Base-by-base conservation (phyloP, 495 filamentous ascomycete species). In the Neurospora hispaniola region DNA sequence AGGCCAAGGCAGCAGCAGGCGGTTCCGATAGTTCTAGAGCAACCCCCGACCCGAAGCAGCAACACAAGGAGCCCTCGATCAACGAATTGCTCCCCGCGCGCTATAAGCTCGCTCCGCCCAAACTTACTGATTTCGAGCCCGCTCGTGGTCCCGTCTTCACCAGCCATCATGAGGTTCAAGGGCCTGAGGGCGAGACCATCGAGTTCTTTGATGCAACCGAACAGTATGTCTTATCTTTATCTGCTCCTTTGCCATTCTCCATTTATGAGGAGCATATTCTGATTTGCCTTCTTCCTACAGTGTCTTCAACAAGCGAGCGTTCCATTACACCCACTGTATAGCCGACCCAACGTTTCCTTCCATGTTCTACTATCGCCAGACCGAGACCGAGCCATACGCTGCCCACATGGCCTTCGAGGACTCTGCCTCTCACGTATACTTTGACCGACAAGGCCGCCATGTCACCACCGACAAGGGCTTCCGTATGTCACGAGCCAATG, bases 391-490 rank as follows among this genome's bases (percentile, higher is more conserved):
- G 69, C 96, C 94, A 4, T 94, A 91, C 79, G 86, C 89, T 66
- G 85, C 94, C 12, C 90, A 94, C 66, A 90, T 99, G 75, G 93
- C 90, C 82, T 96, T 94, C 78, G 94, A 98, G 81, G 96, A 99
- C 81, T 90, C 91, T 9, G 93, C 95, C 3, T 89, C 91, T 1
- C 88, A 91, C 77, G 88, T 94, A 78, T 88, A 89, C 75, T 89
- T 93, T 78, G 89, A 90, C 79, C 79, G 85, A 70, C 80, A 81
- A 16, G 89, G 87, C 6, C 86, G 80, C 5, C 86, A 89, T 38
- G 83, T 94, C 71, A 92, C 91, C 0, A 92, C 91, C 31, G 88
- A 93, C 70, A 94, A 94, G 79, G 92, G 93, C 2, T 96, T 91
- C 81, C 84, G 92, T 23, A 92, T 93, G 88, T 89, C 90, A 0